Conservation (phyloP, 1,139 yeast genomes). For the Protomyces pachydermus region DNA sequence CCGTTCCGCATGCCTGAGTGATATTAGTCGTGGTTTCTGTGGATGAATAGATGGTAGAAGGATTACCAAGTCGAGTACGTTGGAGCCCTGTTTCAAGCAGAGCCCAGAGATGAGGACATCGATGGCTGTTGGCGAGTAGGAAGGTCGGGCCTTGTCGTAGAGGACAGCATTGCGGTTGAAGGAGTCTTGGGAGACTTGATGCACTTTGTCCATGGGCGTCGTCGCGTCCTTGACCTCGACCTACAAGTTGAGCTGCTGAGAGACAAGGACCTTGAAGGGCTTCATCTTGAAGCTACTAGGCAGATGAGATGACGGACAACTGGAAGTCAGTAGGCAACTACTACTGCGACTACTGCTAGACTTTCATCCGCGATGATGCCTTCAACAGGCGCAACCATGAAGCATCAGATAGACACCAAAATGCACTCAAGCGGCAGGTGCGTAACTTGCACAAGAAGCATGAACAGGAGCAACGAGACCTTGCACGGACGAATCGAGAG, state of each 20-base stretch:
- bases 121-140: slow-evolving; percentile 49
- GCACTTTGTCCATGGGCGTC: slow-evolving; percentile 33
- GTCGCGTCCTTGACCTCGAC: neutral
- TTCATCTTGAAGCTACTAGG: too few species aligned
- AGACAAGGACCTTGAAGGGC: too few species aligned
- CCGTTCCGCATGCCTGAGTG: slow-evolving; percentile 47
- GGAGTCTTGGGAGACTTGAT: slow-evolving; percentile 45
- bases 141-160: slow-evolving; percentile 57
- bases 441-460: slow-evolving; percentile 13
- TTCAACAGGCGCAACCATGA: slow-evolving; percentile 25
- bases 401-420: slow-evolving; percentile 26
- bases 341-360: slow-evolving; percentile 25
- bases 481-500: slow-evolving; percentile 19
- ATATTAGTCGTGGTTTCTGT: too few species aligned
- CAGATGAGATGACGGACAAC: slow-evolving; percentile 14
- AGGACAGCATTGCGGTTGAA: slow-evolving; percentile 52
- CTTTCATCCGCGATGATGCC: slow-evolving; percentile 27
- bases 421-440: slow-evolving; percentile 21
- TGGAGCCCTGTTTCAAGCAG: slow-evolving; percentile 38
- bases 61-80: slow-evolving; percentile 52
- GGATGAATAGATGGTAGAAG: too few species aligned
- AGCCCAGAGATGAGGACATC: slow-evolving; percentile 46
- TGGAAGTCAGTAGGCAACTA: slow-evolving; percentile 27
- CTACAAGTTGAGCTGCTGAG: neutral
- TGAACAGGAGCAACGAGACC: slow-evolving; percentile 14